Conservation (phyloP, 2,329 filamentous ascomycete species). For the Aspergillus felis region DNA sequence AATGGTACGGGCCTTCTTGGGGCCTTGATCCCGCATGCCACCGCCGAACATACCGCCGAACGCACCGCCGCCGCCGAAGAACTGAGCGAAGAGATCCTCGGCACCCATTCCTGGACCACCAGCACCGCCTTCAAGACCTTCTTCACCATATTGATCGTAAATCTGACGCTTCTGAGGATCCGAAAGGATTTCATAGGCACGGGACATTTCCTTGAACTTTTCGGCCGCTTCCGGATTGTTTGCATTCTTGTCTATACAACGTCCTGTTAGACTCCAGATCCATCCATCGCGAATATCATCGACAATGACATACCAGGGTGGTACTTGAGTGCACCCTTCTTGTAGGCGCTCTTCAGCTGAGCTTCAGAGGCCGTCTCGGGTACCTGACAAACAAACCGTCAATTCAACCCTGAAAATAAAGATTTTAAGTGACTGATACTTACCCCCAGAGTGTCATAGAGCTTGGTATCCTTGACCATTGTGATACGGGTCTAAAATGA, state of each 20-base stretch:
- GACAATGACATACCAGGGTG: constrained; percentile 73
- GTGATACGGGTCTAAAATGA: constrained; percentile 24
- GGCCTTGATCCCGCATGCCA: constrained; percentile 74
- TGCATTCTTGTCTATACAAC: constrained; percentile 78
- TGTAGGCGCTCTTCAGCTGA: constrained; percentile 92
- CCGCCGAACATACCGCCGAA: constrained; percentile 75
- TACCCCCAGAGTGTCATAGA: constrained; percentile 48
- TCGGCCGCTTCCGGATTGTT: constrained; percentile 90
- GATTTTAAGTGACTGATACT: constrained; percentile 15
- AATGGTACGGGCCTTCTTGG: constrained; percentile 89
- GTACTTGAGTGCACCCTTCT: constrained; percentile 82
- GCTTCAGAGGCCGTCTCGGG: constrained; percentile 73
- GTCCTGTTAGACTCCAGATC: neutral
- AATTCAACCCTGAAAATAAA: constrained; percentile 6
- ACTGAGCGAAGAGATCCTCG: constrained; percentile 93
- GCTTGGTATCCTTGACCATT: constrained; percentile 51
- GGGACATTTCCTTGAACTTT: constrained; percentile 97
- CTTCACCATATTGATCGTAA: constrained; percentile 97
- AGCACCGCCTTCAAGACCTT: constrained; percentile 83
- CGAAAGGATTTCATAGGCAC: constrained; percentile 92
- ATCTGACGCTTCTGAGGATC: constrained; percentile 86
- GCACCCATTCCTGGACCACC: constrained; percentile 84
- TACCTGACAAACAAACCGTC: constrained; percentile 54
- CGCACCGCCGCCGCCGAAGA: constrained; percentile 77
- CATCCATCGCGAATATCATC: constrained; percentile 5